Percentiles rank a stretch among this genome's conserved stretches.
Evolutionary conservation across 139 green algal species (phyloP).

Genomic region (Eudorina sp.): DNA sequence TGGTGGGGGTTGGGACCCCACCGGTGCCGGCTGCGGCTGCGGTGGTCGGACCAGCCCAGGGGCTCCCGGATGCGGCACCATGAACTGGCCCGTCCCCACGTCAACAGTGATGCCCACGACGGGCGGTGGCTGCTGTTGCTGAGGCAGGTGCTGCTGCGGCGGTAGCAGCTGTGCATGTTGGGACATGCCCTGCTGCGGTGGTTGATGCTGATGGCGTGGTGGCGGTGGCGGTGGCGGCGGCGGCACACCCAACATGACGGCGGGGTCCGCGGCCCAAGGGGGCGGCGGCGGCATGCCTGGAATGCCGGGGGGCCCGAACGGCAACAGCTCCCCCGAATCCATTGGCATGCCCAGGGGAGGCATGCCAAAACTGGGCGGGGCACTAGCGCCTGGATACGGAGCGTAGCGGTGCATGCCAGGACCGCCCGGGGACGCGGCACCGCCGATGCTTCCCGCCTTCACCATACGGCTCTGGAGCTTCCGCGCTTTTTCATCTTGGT

Average conservation of each 20-base stretch:
- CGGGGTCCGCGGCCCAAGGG: neutral
- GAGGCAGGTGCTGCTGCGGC: neutral
- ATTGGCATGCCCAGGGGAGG: neutral
- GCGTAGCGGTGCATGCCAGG: neutral
- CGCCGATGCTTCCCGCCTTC: neutral
- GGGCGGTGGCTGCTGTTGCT: neutral
- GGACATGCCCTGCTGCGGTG: too few species aligned
- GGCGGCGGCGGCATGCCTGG: neutral
- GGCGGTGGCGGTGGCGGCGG: neutral
- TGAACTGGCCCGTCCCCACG: neutral
- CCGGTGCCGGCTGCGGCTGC: neutral
- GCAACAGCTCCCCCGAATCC: neutral
- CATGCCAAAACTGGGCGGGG: neutral
- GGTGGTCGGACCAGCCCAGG: neutral
- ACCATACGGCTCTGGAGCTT: neutral
- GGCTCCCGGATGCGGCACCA: neutral
- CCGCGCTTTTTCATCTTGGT: conserved; percentile 14
- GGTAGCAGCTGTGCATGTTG: too few species aligned
- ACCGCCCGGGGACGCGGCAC: neutral
- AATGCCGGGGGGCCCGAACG: neutral
- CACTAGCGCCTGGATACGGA: conserved; percentile 17
- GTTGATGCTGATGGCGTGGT: neutral
- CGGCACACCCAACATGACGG: neutral
- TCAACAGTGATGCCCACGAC: neutral
- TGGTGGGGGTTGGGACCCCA: too few species aligned